Percentiles rank a stretch among this genome's conserved stretches.
Evolutionary conservation across 1,284 basidiomycete species (phyloP).

Genomic region (Vanrija pseudolonga): DNA sequence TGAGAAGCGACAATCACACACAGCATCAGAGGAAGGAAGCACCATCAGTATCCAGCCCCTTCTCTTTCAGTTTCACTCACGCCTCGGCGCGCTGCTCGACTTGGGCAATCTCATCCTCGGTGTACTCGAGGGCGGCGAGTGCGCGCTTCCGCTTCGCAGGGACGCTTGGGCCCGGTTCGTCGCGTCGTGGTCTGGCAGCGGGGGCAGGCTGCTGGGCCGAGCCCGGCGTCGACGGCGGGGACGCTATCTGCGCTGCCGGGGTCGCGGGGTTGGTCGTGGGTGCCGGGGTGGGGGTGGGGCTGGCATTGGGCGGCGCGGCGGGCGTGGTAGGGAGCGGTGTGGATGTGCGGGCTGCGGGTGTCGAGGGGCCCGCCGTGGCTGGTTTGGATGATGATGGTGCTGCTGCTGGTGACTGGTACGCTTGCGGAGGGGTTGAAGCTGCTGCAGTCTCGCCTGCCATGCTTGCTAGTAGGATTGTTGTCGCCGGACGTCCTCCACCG

Average conservation of each 20-base stretch:
- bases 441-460: not conserved
- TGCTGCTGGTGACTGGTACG: not conserved
- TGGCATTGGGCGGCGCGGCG: not conserved
- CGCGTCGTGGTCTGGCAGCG: not conserved
- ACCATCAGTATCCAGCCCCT: not conserved
- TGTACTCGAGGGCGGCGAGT: constrained; percentile 7
- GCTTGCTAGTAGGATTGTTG: not conserved
- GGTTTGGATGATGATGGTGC: not conserved
- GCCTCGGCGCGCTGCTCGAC: constrained; percentile 7
- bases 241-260: not conserved
- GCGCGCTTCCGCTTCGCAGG: constrained; percentile 11
- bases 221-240: not conserved
- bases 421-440: not conserved
- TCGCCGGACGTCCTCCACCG: not conserved
- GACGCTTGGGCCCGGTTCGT: not conserved
- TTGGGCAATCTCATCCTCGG: constrained; percentile 6
- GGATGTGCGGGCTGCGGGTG: not conserved
- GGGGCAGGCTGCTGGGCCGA: not conserved
- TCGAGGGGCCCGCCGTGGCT: not conserved
- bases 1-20: not conserved
- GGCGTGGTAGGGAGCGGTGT: not conserved
- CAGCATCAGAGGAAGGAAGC: not conserved
- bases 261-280: not conserved
- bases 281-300: not conserved
- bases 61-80: constrained; percentile 2